Conservation (phyloP, 176 grass and related monocot species). For the Typha latifolia region DNA sequence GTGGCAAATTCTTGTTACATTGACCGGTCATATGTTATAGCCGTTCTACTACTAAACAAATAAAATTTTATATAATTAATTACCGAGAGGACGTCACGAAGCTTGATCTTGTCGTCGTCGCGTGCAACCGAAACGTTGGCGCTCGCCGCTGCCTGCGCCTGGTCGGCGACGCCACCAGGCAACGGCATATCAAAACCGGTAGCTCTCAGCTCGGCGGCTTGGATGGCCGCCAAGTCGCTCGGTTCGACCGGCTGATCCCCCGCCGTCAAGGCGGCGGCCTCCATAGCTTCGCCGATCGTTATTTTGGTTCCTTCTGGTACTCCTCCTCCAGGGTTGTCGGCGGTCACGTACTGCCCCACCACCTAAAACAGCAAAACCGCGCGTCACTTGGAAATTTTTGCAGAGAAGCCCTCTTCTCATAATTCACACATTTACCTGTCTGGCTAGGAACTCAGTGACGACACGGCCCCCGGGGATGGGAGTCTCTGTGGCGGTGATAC, state of each 20-base stretch:
- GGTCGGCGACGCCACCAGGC: constrained; percentile 30
- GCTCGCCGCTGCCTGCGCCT: constrained; percentile 36
- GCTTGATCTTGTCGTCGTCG: constrained; percentile 45
- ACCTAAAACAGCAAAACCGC: constrained; percentile 9
- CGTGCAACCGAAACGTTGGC: constrained; percentile 22
- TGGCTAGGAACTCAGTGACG: constrained; percentile 64
- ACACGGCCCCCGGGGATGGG: constrained; percentile 32
- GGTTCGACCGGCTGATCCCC: constrained; percentile 38
- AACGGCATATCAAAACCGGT: constrained; percentile 29
- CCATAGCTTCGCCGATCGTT: constrained; percentile 56
- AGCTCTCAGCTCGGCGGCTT: constrained; percentile 40
- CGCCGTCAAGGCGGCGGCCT: constrained; percentile 29
- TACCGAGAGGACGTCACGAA: constrained; percentile 56
- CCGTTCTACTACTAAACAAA: background rate
- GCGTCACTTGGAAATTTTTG: no score
- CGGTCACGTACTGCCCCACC: constrained; percentile 22
- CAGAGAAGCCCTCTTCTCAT: background rate
- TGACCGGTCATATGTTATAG: no score
- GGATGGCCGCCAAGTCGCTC: constrained; percentile 71
- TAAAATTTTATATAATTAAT: background rate
- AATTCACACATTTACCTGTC: constrained; percentile 29
- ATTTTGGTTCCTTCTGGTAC: constrained; percentile 18
- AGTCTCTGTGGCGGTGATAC: constrained; percentile 45
- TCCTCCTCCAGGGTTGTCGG: background rate
- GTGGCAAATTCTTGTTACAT: background rate